A percentile compares a stretch with the other conserved stretches of the same genome.
Evolutionary conservation across 768 basidiomycete genomes (phyloP).

Genomic region (Lactarius psammicola): DNA sequence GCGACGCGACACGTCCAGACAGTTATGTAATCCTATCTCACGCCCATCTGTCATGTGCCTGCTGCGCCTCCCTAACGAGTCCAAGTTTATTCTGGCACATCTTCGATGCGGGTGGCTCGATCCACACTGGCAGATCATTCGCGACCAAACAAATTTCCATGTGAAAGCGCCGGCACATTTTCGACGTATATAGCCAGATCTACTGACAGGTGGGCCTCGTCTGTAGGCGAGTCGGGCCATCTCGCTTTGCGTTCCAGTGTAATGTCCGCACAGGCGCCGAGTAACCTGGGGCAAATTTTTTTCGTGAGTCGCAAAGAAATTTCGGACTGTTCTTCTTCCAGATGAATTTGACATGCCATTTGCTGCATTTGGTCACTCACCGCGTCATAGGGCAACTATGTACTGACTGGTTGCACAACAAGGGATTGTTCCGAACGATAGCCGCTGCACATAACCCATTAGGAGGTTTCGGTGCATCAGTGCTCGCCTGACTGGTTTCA

Average conservation of each 20-base stretch:
- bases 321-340: not conserved
- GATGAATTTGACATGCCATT: not conserved
- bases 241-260: no score
- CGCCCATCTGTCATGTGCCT: not conserved
- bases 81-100: no score
- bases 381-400: not conserved
- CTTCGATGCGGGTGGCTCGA: not conserved
- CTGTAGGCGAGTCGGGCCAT: no score
- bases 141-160: not conserved
- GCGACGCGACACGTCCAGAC: slow-evolving; percentile 22
- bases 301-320: not conserved
- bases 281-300: not conserved
- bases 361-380: not conserved
- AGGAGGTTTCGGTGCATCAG: not conserved
- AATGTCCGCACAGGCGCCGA: not conserved
- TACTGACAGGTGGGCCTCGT: not conserved
- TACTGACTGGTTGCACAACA: not conserved
- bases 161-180: not conserved
- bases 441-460: not conserved
- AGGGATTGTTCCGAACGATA: not conserved
- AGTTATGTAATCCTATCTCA: slow-evolving; percentile 8
- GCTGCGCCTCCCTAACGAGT: no score
- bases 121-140: no score
- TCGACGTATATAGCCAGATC: not conserved
- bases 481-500: not conserved